phyloP scores from a whole-genome alignment of 2,329 filamentous ascomycete genomes.

The Colletotrichum abscissum region DNA sequence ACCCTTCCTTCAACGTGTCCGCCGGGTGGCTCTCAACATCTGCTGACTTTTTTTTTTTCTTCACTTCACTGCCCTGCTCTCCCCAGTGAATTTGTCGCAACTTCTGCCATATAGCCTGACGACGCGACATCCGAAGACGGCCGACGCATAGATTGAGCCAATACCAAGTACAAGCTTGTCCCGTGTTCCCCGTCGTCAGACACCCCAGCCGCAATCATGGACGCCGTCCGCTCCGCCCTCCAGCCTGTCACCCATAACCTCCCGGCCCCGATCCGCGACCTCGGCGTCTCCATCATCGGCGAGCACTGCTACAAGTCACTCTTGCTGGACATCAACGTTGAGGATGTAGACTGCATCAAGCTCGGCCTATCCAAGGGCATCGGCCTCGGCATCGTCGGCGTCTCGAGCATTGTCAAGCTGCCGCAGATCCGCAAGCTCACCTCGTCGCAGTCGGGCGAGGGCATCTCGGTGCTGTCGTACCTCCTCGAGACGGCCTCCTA shows the following conservation, averaged over 20 bases:
- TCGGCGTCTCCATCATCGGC: constrained; percentile 84
- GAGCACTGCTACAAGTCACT: constrained; percentile 86
- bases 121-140: background rate
- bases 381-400: constrained; percentile 91
- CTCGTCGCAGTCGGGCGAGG: constrained; percentile 81
- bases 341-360: constrained; percentile 83
- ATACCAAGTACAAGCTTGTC: background rate
- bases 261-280: constrained; percentile 78
- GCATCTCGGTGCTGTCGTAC: constrained; percentile 91
- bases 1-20: constrained; percentile 35
- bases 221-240: constrained; percentile 69
- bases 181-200: constrained; percentile 3
- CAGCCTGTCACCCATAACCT: constrained; percentile 79
- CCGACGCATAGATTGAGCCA: background rate
- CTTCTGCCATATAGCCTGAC: background rate
- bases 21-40: constrained; percentile 30
- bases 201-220: constrained; percentile 57
- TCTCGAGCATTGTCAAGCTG: constrained; percentile 92
- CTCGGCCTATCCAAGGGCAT: constrained; percentile 92
- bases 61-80: background rate
- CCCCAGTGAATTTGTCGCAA: background rate
- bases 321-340: constrained; percentile 84
- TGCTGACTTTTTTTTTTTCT: constrained; percentile 6
- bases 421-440: constrained; percentile 96
- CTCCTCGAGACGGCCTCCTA: constrained; percentile 90